Evolutionary conservation across 768 basidiomycete genomes (phyloP).

Genomic region (Amanita jacksonii): DNA sequence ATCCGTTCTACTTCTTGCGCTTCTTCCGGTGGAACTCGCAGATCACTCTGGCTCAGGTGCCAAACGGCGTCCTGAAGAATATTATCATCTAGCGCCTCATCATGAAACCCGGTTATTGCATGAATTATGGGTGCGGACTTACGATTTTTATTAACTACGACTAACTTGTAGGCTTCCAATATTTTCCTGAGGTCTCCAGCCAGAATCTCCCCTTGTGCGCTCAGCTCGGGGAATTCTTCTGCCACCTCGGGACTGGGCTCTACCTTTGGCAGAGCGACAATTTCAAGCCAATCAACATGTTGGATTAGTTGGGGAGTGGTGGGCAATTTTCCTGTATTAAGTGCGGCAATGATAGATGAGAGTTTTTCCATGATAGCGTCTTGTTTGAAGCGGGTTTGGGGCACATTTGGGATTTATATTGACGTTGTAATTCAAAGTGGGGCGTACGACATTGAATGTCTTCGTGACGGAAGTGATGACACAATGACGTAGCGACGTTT

Average conservation of each 20-base stretch:
- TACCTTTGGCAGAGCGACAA: conserved; percentile 36
- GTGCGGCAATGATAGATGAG: conserved; percentile 53
- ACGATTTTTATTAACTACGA: conserved; percentile 53
- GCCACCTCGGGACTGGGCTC: conserved; percentile 24
- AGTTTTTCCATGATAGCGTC: conserved; percentile 46
- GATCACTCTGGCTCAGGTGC: conserved; percentile 50
- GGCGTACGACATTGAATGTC: background rate
- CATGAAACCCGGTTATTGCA: conserved; percentile 6
- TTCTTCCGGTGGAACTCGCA: conserved; percentile 27
- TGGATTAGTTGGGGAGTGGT: conserved; percentile 44
- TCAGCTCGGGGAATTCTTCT: conserved; percentile 27
- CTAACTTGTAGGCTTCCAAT: conserved; percentile 46
- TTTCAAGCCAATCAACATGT: conserved; percentile 46
- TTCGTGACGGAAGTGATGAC: conserved; percentile 1
- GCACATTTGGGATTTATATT: background rate
- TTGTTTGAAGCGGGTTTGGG: background rate
- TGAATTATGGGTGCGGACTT: too few species aligned
- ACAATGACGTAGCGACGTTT: background rate
- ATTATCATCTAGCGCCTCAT: conserved; percentile 40
- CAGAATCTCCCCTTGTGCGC: conserved; percentile 43
- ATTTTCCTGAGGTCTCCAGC: conserved; percentile 40
- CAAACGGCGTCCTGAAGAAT: conserved; percentile 56
- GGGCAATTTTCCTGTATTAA: conserved; percentile 66
- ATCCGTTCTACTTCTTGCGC: conserved; percentile 35
- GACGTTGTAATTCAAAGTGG: background rate